Evolutionary conservation across 1,139 yeast genomes (phyloP), one percentile per base, ranked within the genome.

Genomic region (Candida sp.): DNA sequence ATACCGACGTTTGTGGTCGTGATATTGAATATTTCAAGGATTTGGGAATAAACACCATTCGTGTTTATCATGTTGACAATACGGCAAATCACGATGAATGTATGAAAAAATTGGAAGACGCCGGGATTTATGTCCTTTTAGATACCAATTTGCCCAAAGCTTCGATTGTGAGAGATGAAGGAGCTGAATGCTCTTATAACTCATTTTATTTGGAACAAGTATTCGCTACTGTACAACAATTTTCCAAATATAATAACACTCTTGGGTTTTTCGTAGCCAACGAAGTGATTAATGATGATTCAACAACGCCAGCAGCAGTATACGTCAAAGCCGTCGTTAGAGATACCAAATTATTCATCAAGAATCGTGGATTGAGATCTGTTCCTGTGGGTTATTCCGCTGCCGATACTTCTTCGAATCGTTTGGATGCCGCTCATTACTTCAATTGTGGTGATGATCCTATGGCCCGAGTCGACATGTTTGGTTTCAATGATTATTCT

Each of bases 251-350:
- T 66, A 75, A 84, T 58, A 89, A 89, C 68, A 82, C 87, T 32
- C 73, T 89, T 46, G 97, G 96, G 11, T 88, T 86, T 71, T 88
- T 88, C 56, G 96, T 96, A 40, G 97, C 90, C 54, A 89, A 89
- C 62, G 97, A 89, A 70, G 96, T 89, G 48, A 82, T 87, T 62
- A 86, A 89, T 64, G 86, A 83, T 61, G 72, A 70, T 19, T 56
- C 58, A 35, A 53, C 72, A 34, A 91, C 90, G 54, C 83, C 75
- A 41, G 71, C 82, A 35, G 83, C 84, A 21, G 71, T 82, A 36
- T 77, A 77, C 50, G 80, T 80, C 50, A 79, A 79, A 61, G 84
- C 85, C 2, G 81, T 77, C 19, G 79, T 79, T 39, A 73, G 85
- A 63, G 85, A 80, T 52, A 69, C 79, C 64, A 80, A 80, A 60